Conservation (phyloP, 164 flowering plant genomes). For the Magnolia kwangsiensis region DNA sequence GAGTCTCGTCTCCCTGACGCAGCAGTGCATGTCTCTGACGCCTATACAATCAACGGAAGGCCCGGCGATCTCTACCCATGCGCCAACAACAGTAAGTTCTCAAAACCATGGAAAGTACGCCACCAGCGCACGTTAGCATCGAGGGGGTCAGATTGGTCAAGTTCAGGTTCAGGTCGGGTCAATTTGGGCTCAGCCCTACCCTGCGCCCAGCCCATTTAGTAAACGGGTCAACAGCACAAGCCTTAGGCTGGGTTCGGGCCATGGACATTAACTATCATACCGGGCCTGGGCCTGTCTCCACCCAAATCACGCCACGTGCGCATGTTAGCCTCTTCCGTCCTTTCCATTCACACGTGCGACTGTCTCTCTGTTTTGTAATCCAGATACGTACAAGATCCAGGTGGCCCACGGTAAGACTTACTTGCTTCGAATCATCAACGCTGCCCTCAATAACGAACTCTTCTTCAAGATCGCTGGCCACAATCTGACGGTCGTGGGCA, state of each 20-base stretch:
- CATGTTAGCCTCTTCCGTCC: no score
- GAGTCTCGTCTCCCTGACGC: constrained; percentile 30
- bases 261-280: no score
- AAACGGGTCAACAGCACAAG: no score
- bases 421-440: constrained; percentile 67
- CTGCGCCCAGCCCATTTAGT: no score
- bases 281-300: no score
- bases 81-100: constrained; percentile 37
- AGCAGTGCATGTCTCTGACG: constrained; percentile 43
- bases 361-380: not conserved
- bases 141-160: no score
- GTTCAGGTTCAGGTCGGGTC: not conserved
- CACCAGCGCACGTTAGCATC: no score
- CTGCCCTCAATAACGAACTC: constrained; percentile 68
- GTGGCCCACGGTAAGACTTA: constrained; percentile 58
- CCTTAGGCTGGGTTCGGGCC: no score
- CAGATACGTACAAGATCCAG: constrained; percentile 37
- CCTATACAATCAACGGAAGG: constrained; percentile 67
- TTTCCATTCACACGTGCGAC: no score
- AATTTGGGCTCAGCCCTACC: no score
- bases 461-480: constrained; percentile 73
- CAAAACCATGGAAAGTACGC: no score
- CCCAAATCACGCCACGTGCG: no score
- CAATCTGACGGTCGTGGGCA: constrained; percentile 56
- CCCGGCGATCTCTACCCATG: constrained; percentile 61